phyloP scores from a whole-genome alignment of 352 stramenopile species.

The Pythium sukuiense region DNA sequence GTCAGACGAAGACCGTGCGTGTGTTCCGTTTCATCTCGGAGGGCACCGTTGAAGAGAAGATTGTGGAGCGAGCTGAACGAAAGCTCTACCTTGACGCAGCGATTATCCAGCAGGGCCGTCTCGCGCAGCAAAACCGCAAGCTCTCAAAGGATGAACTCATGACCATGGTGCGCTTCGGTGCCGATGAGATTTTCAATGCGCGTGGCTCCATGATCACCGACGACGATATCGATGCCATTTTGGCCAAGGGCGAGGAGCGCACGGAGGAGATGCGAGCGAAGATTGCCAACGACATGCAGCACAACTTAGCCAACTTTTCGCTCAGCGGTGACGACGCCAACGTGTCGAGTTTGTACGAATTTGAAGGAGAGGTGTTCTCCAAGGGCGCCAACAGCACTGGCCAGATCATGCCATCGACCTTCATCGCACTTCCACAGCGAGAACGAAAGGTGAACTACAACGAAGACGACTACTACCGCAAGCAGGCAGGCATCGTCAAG shows the following conservation, averaged over 20 bases:
- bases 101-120: slow-evolving; percentile 98
- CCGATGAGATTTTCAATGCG: slow-evolving; percentile 89
- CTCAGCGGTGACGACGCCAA: slow-evolving; percentile 87
- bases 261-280: slow-evolving; percentile 88
- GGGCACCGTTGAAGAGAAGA: slow-evolving; percentile 98
- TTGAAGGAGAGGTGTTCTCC: slow-evolving; percentile 87
- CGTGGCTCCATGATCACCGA: slow-evolving; percentile 90
- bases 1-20: slow-evolving; percentile 97
- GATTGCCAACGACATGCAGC: slow-evolving; percentile 91
- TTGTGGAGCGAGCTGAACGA: slow-evolving; percentile 96
- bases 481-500: slow-evolving; percentile 80
- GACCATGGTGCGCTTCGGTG: slow-evolving; percentile 93
- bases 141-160: slow-evolving; percentile 98
- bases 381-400: slow-evolving; percentile 80
- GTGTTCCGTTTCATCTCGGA: slow-evolving; percentile 99
- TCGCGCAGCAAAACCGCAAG: slow-evolving; percentile 92
- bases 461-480: slow-evolving; percentile 96
- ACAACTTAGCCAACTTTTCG: slow-evolving; percentile 96
- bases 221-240: slow-evolving; percentile 91
- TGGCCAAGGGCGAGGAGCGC: slow-evolving; percentile 90
- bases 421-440: slow-evolving; percentile 83
- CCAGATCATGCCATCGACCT: slow-evolving; percentile 87
- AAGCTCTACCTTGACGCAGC: slow-evolving; percentile 99
- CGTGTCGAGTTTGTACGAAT: slow-evolving; percentile 87
- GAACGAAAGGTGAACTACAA: slow-evolving; percentile 95